Percentiles rank a stretch among this genome's conserved stretches.
Evolutionary conservation across 1,139 yeast species (phyloP).

Genomic region (Arxiozyma heterogenica): DNA sequence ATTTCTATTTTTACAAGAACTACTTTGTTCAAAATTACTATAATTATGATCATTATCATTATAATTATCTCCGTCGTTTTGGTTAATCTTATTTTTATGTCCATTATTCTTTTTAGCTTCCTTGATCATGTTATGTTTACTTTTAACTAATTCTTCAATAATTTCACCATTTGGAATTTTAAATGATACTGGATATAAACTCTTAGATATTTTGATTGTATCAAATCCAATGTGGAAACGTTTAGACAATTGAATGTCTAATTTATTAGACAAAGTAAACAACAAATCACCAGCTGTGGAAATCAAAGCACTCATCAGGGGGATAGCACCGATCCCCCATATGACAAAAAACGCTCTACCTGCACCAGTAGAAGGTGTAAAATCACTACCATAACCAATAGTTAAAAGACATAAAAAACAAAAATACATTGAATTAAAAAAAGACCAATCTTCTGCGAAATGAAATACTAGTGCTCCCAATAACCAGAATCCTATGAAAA

Average conservation of each 20-base stretch:
- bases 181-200: constrained; percentile 4
- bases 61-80: too few relatives aligned
- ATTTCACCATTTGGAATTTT: constrained; percentile 5
- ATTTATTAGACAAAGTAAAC: constrained; percentile 28
- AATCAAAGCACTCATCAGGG: constrained; percentile 74
- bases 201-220: constrained; percentile 7
- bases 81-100: too few relatives aligned
- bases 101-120: constrained; percentile 6
- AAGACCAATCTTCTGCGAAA: constrained; percentile 56
- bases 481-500: constrained; percentile 56
- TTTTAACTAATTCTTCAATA: constrained; percentile 2
- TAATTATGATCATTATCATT: too few relatives aligned
- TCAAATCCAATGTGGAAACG: constrained; percentile 8
- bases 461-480: constrained; percentile 61
- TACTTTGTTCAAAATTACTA: too few relatives aligned
- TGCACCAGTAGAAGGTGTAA: constrained; percentile 49
- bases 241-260: constrained; percentile 16
- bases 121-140: background rate
- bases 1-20: background rate
- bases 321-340: constrained; percentile 79
- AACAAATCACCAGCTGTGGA: constrained; percentile 62
- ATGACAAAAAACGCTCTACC: constrained; percentile 66
- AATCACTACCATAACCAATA: constrained; percentile 72
- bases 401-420: constrained; percentile 67
- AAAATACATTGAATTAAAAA: constrained; percentile 61